Percentiles rank a stretch among this genome's conserved stretches.
These are phyloP conservation scores for Leishmania major DNA, from an alignment of 208 protist species.

Conservation along the genomic window DNA sequence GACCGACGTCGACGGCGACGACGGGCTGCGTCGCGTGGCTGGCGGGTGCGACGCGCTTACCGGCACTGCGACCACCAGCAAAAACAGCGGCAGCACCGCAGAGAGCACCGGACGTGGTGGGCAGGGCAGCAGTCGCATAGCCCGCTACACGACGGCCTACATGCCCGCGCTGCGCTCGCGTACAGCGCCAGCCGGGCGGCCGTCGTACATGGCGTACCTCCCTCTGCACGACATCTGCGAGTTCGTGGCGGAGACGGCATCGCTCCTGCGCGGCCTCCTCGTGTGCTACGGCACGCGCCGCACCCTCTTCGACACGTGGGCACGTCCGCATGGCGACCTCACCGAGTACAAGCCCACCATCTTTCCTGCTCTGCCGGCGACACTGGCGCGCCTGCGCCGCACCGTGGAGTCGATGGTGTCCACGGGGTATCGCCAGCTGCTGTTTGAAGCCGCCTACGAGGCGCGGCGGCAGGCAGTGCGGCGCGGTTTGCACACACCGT, in stretches of 20 bases:
- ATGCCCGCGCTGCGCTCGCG: conserved; percentile 33
- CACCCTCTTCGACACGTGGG: conserved; percentile 51
- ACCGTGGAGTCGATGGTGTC: conserved; percentile 53
- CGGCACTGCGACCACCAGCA: not conserved
- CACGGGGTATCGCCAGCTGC: conserved; percentile 33
- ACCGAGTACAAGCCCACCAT: conserved; percentile 71
- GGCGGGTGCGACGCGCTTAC: not conserved
- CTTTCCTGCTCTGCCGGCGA: conserved; percentile 56
- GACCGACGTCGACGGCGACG: conserved; percentile 26
- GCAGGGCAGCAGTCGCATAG: conserved; percentile 2
- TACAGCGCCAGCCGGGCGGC: conserved; percentile 25
- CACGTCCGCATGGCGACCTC: conserved; percentile 73
- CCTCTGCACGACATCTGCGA: conserved; percentile 84
- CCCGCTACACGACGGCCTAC: conserved; percentile 14
- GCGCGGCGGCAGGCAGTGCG: conserved; percentile 49
- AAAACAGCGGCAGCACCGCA: not conserved
- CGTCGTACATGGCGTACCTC: conserved; percentile 80
- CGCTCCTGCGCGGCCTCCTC: conserved; percentile 44
- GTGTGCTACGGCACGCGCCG: conserved; percentile 69
- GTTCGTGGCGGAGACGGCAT: conserved; percentile 49
- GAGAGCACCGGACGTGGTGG: not conserved
- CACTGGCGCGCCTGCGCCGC: conserved; percentile 63
- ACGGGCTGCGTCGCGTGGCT: conserved; percentile 11
- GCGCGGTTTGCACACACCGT: conserved; percentile 73
- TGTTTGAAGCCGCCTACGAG: conserved; percentile 79